Conservation (phyloP, 257 asterid species). For the Coffea eugenioides region DNA sequence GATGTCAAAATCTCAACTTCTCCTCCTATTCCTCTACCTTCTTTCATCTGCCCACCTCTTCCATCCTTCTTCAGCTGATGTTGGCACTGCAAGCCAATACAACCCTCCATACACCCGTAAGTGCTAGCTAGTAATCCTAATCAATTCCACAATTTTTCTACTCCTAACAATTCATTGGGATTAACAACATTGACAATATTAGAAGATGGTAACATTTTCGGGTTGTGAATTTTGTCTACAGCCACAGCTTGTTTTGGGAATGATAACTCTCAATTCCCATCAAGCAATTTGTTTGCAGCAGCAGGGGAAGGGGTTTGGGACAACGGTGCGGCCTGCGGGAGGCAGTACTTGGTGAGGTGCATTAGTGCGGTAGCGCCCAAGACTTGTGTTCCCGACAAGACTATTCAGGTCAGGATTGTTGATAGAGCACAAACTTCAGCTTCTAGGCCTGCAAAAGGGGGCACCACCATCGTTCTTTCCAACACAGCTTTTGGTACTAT, state of each 20-base stretch:
- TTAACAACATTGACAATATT: too few species aligned
- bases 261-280: constrained; percentile 58
- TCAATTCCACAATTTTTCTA: not conserved
- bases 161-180: too few species aligned
- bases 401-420: constrained; percentile 53
- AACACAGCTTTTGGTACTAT: constrained; percentile 44
- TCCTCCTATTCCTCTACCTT: constrained; percentile 26
- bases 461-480: constrained; percentile 54
- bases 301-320: constrained; percentile 86
- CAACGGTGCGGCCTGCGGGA: constrained; percentile 79
- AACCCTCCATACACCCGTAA: constrained; percentile 72
- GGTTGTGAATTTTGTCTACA: constrained; percentile 8
- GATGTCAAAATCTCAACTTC: constrained; percentile 28
- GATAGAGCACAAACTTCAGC: constrained; percentile 57
- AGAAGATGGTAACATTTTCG: not conserved
- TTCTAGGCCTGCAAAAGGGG: constrained; percentile 42
- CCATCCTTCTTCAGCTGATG: constrained; percentile 44
- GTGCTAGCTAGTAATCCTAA: not conserved
- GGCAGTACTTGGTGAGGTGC: constrained; percentile 69
- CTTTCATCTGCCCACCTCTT: constrained; percentile 14
- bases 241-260: constrained; percentile 73
- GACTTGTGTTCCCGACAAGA: constrained; percentile 43
- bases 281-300: constrained; percentile 64
- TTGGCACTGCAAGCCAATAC: constrained; percentile 69
- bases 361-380: constrained; percentile 41